Percentiles rank a stretch among this genome's conserved stretches.
Conservation (phyloP, 495 filamentous ascomycete species). For the Haplographium delicatum region DNA sequence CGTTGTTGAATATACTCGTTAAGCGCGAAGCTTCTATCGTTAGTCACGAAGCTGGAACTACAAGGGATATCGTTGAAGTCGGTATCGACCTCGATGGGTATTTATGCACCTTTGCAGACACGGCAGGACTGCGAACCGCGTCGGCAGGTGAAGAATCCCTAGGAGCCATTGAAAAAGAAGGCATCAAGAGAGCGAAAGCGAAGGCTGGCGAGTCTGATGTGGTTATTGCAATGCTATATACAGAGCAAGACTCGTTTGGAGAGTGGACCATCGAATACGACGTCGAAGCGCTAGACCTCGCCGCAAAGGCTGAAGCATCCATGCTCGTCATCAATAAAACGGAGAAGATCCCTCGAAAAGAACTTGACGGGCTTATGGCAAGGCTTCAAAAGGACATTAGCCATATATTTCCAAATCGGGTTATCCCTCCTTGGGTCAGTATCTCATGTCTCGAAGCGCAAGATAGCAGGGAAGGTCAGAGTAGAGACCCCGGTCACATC, state of each 20-base stretch:
- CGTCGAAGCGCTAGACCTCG: slow-evolving; percentile 39
- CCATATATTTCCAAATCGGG: slow-evolving; percentile 12
- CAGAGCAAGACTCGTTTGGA: slow-evolving; percentile 46
- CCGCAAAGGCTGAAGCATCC: slow-evolving; percentile 50
- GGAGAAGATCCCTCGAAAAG: too few relatives aligned
- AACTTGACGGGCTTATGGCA: too few relatives aligned
- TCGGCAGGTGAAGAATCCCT: slow-evolving; percentile 32
- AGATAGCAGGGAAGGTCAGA: slow-evolving; percentile 1
- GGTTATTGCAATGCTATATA: slow-evolving; percentile 70
- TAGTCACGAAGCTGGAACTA: slow-evolving; percentile 85
- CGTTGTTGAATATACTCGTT: slow-evolving; percentile 84
- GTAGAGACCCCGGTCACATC: slow-evolving; percentile 52
- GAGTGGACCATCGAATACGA: slow-evolving; percentile 40
- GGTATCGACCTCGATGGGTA: slow-evolving; percentile 87
- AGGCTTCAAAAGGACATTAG: not conserved
- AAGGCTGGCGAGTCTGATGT: slow-evolving; percentile 82
- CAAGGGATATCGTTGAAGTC: slow-evolving; percentile 88
- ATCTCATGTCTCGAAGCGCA: slow-evolving; percentile 59
- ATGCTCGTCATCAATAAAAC: slow-evolving; percentile 81
- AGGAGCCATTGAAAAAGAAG: slow-evolving; percentile 80
- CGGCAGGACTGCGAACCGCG: slow-evolving; percentile 67
- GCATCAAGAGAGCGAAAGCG: slow-evolving; percentile 78
- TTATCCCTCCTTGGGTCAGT: slow-evolving; percentile 28
- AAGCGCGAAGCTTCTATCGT: slow-evolving; percentile 94
- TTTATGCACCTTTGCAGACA: slow-evolving; percentile 85